Base-by-base conservation (phyloP, 2,329 filamentous ascomycete genomes). In the Talaromyces rugulosus region DNA sequence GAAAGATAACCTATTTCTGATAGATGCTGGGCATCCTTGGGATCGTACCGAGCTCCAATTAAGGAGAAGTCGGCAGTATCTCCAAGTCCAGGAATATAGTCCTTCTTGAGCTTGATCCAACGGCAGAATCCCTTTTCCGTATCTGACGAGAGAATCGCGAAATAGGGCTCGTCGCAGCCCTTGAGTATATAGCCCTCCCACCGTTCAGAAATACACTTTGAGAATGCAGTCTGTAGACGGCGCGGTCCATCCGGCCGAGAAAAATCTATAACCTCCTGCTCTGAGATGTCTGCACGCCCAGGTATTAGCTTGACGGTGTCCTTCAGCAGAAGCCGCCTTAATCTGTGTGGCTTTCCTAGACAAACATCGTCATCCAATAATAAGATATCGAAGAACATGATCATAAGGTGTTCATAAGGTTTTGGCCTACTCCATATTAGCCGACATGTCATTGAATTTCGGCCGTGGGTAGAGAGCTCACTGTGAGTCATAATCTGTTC, bases 41-140 rank as follows among this genome's bases (percentile, higher is more conserved):
- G 77, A 66, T 92, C 85, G 67, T 89, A 92, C 18, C 86, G 85
- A 5, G 86, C 92, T 0, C 91, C 92, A 3, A 96, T 79, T 1
- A 94, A 82, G 1, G 89, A 88, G 70, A 96, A 90, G 72, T 96
- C 93, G 9, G 90, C 90, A 33, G 92, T 86, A 63, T 96, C 92
- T 0, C 92, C 91, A 71, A 94, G 85, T 2, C 86, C 86, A 30
- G 83, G 81, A 42, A 96, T 84, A 68, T 96, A 96, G 69, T 95
- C 91, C 69, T 92, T 92, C 74, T 96, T 96, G 50, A 96, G 75
- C 75, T 96, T 96, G 69, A 96, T 90, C 71, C 87, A 89, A 79
- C 33, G 80, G 65, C 67, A 76, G 67, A 67, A 53, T 66, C 68
- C 70, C 62, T 54, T 67, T 61, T 68, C 69, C 23, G 60, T 71